Percentiles rank a stretch among this genome's conserved stretches.
Conservation (phyloP, 2,329 filamentous ascomycete genomes). For the Plenodomus lindquistii region DNA sequence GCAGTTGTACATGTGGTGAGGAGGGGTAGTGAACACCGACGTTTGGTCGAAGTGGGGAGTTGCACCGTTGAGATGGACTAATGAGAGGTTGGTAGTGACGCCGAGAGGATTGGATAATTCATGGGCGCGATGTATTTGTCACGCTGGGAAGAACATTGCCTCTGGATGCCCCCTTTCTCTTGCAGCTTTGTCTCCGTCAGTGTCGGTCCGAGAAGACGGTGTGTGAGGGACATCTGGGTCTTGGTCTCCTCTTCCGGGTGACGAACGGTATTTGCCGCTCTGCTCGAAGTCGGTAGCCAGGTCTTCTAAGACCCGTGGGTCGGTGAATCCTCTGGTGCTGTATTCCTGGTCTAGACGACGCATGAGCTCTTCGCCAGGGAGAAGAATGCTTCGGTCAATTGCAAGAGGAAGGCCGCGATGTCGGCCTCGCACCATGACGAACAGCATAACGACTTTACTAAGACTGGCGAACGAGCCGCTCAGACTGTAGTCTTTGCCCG, state of each 20-base stretch:
- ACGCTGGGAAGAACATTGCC: neutral
- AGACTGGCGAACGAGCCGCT: slow-evolving; percentile 58
- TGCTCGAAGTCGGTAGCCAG: slow-evolving; percentile 18
- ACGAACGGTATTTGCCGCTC: slow-evolving; percentile 11
- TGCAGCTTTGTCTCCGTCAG: neutral
- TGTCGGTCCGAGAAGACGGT: neutral
- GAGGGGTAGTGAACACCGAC: too few relatives aligned
- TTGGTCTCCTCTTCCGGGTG: slow-evolving; percentile 14
- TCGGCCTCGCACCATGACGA: slow-evolving; percentile 56
- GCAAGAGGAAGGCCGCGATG: slow-evolving; percentile 36
- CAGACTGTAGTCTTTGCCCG: slow-evolving; percentile 59
- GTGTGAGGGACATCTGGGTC: slow-evolving; percentile 4
- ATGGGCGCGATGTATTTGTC: neutral
- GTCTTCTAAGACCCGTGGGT: slow-evolving; percentile 18
- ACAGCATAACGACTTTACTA: slow-evolving; percentile 62
- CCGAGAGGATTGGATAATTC: neutral
- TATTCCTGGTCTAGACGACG: slow-evolving; percentile 38
- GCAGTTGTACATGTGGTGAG: neutral
- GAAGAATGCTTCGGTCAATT: slow-evolving; percentile 36
- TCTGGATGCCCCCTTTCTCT: neutral
- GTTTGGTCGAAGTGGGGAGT: neutral
- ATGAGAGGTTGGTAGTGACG: neutral
- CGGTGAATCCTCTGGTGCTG: slow-evolving; percentile 17
- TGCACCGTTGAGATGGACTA: neutral
- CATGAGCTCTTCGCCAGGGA: slow-evolving; percentile 41